phyloP scores from a whole-genome alignment of 306 rosid genomes.

The Castanea sativa region DNA sequence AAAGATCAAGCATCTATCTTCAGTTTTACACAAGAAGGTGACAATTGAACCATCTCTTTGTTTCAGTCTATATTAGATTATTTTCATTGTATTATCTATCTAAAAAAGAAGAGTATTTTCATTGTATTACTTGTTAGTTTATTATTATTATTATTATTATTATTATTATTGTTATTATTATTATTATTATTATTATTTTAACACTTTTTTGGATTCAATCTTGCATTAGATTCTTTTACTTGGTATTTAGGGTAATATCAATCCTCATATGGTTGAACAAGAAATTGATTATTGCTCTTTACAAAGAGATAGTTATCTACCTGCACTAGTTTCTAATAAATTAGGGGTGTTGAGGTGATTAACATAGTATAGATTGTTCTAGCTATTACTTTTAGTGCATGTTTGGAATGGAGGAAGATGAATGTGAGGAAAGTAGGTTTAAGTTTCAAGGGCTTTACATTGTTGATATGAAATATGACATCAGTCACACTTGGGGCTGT shows the following conservation, averaged over 20 bases:
- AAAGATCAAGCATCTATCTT: slow-evolving; percentile 80
- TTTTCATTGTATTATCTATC: neutral
- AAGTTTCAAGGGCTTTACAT: too few species aligned
- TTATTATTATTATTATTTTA: neutral
- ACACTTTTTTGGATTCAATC: neutral
- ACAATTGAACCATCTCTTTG: slow-evolving; percentile 22
- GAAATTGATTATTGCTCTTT: neutral
- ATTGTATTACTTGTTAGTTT: neutral
- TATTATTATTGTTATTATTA: too few species aligned
- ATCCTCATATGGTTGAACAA: neutral
- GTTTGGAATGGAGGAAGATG: too few species aligned
- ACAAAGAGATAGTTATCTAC: neutral
- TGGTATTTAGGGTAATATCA: neutral
- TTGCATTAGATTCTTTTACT: neutral
- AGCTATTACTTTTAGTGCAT: neutral
- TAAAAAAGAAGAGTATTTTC: neutral
- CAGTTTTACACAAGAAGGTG: slow-evolving; percentile 83
- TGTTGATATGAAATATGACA: too few species aligned
- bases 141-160: too few species aligned
- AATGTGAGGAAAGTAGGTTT: too few species aligned
- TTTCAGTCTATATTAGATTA: neutral
- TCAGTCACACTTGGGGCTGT: too few species aligned
- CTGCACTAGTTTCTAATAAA: neutral
- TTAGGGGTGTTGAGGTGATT: neutral
- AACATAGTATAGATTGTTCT: neutral